These are phyloP conservation scores for Ramaria rubella DNA, from an alignment of 768 basidiomycete genomes.

Conservation along the genomic window DNA sequence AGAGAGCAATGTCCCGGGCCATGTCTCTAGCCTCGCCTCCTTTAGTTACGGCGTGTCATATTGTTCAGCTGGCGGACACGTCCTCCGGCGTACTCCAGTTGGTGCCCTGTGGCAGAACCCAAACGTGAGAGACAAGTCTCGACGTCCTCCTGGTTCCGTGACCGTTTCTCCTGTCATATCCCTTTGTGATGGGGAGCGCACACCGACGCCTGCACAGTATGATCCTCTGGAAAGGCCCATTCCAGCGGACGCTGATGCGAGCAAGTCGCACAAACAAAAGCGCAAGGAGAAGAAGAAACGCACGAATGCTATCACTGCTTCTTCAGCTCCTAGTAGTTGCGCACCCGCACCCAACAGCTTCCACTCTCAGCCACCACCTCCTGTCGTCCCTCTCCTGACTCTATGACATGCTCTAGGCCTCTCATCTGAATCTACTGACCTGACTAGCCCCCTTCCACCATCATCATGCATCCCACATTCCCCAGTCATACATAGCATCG, in stretches of 20 bases:
- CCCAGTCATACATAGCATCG: neutral
- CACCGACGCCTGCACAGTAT: slow-evolving; percentile 37
- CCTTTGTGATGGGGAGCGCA: slow-evolving; percentile 50
- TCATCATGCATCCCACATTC: neutral
- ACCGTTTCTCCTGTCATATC: slow-evolving; percentile 47
- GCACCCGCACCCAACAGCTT: neutral
- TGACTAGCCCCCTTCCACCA: neutral
- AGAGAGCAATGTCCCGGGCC: neutral
- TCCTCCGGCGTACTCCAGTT: slow-evolving; percentile 50
- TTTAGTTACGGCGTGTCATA: slow-evolving; percentile 18
- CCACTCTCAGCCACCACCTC: neutral
- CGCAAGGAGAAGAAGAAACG: slow-evolving; percentile 52
- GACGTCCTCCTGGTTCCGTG: slow-evolving; percentile 26
- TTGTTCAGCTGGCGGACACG: slow-evolving; percentile 28
- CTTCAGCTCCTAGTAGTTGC: neutral
- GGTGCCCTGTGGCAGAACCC: slow-evolving; percentile 44
- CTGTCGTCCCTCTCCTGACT: slow-evolving; percentile 5
- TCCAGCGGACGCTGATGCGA: slow-evolving; percentile 33
- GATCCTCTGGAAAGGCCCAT: slow-evolving; percentile 18
- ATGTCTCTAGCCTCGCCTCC: slow-evolving; percentile 3
- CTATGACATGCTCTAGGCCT: slow-evolving; percentile 2
- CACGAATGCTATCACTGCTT: neutral
- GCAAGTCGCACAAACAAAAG: slow-evolving; percentile 58
- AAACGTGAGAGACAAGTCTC: slow-evolving; percentile 22
- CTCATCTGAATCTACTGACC: neutral